Conservation (phyloP, 176 grass and related monocot species). For the Oryza rufipogon region DNA sequence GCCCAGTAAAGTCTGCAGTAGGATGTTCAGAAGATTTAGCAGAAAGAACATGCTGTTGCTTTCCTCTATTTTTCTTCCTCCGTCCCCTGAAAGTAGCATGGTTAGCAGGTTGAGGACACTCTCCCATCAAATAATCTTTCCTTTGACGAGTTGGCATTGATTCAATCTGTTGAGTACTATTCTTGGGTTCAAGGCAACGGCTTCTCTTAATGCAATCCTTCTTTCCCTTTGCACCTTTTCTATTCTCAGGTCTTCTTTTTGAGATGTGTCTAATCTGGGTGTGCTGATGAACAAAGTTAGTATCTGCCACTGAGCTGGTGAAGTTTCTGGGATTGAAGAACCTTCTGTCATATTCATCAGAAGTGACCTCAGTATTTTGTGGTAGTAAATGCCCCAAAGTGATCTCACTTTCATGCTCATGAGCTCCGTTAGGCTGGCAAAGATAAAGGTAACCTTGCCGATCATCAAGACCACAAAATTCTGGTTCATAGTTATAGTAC, state of each 20-base stretch:
- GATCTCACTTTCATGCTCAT: neutral
- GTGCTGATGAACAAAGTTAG: conserved; percentile 21
- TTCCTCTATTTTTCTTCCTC: conserved; percentile 47
- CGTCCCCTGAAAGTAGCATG: conserved; percentile 27
- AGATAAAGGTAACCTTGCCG: conserved; percentile 18
- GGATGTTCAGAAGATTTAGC: conserved; percentile 10
- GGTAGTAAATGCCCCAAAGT: conserved; percentile 21
- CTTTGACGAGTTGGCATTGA: neutral
- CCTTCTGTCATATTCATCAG: conserved; percentile 20
- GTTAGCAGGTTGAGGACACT: neutral
- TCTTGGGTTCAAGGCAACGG: conserved; percentile 1
- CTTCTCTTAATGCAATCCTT: conserved; percentile 35
- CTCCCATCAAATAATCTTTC: conserved; percentile 28
- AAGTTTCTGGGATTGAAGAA: conserved; percentile 24
- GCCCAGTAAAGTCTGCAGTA: conserved; percentile 38
- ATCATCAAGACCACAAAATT: conserved; percentile 39
- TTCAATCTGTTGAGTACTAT: conserved; percentile 9
- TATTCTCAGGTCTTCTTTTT: conserved; percentile 37
- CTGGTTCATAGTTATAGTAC: conserved; percentile 32
- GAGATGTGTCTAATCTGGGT: conserved; percentile 17
- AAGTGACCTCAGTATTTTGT: conserved; percentile 2
- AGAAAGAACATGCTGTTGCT: conserved; percentile 23
- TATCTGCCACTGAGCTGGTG: conserved; percentile 5
- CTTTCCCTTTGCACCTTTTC: conserved; percentile 39
- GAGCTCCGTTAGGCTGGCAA: conserved; percentile 34